A percentile compares a stretch with the other conserved stretches of the same genome.
These are phyloP conservation scores for Rhizopogon sp. DNA, from an alignment of 768 basidiomycete genomes.

Conservation along the genomic window DNA sequence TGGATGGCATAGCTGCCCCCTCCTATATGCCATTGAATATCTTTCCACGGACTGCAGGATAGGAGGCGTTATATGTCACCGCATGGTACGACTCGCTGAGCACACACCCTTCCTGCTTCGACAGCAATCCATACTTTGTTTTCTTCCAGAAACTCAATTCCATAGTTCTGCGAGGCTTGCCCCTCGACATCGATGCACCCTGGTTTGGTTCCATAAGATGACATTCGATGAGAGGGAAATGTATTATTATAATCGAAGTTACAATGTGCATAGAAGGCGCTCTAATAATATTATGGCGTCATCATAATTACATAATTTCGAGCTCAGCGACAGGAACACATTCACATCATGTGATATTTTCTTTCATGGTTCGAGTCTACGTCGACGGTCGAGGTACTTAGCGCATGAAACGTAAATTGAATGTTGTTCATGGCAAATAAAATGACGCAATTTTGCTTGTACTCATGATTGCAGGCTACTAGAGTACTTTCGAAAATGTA, in stretches of 20 bases:
- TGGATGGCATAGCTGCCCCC: background rate
- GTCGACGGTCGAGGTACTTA: no score
- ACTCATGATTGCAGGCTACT: no score
- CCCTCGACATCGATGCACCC: constrained; percentile 7
- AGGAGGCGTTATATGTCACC: background rate
- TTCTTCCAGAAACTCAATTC: constrained; percentile 5
- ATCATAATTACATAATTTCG: background rate
- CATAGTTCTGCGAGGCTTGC: background rate
- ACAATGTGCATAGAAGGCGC: no score
- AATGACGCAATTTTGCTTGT: no score
- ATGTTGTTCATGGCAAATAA: no score
- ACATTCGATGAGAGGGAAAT: constrained; percentile 1
- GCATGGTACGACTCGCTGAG: background rate
- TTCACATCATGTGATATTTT: background rate
- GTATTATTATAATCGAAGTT: no score
- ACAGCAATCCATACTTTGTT: constrained; percentile 9
- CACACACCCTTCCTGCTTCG: constrained; percentile 8
- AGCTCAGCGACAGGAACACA: background rate
- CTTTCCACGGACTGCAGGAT: constrained; percentile 5
- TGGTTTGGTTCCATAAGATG: background rate
- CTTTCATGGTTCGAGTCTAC: no score
- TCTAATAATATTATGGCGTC: no score
- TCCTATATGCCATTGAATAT: constrained; percentile 2
- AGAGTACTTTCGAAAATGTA: background rate
- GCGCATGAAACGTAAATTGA: no score